A percentile compares a stretch with the other conserved stretches of the same genome.
Conservation (phyloP, 2,329 filamentous ascomycete genomes). For the Venturia aucupariae region DNA sequence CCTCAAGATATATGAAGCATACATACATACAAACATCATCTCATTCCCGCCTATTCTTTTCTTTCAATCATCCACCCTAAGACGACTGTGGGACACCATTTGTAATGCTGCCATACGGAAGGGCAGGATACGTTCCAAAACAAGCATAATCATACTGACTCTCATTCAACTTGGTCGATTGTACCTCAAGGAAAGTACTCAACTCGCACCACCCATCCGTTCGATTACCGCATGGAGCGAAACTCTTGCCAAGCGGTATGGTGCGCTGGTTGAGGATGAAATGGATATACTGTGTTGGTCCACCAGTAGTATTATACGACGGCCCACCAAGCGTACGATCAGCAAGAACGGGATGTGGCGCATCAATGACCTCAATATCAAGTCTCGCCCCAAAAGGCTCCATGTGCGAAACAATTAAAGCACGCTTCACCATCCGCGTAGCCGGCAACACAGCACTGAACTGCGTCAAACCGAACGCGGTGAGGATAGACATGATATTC, state of each 20-base stretch:
- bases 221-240: slow-evolving; percentile 54
- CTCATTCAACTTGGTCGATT: slow-evolving; percentile 47
- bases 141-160: slow-evolving; percentile 59
- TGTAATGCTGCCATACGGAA: slow-evolving; percentile 40
- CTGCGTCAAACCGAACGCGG: slow-evolving; percentile 63
- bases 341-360: slow-evolving; percentile 53
- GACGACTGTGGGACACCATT: slow-evolving; percentile 38
- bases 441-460: slow-evolving; percentile 53
- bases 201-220: slow-evolving; percentile 73
- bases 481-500: slow-evolving; percentile 60
- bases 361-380: slow-evolving; percentile 64
- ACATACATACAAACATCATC: not conserved
- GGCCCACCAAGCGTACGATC: slow-evolving; percentile 33
- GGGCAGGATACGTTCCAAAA: slow-evolving; percentile 46
- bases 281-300: slow-evolving; percentile 60
- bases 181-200: slow-evolving; percentile 54
- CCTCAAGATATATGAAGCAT: too few species aligned
- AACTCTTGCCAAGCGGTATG: slow-evolving; percentile 57
- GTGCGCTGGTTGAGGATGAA: slow-evolving; percentile 69
- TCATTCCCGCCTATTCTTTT: not conserved
- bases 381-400: slow-evolving; percentile 64
- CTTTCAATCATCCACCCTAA: not conserved
- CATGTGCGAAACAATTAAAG: slow-evolving; percentile 57
- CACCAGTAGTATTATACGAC: slow-evolving; percentile 41
- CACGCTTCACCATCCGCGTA: slow-evolving; percentile 46